Evolutionary conservation across 139 green algal genomes (phyloP).

Genomic region (Tetradesmus obliquus): DNA sequence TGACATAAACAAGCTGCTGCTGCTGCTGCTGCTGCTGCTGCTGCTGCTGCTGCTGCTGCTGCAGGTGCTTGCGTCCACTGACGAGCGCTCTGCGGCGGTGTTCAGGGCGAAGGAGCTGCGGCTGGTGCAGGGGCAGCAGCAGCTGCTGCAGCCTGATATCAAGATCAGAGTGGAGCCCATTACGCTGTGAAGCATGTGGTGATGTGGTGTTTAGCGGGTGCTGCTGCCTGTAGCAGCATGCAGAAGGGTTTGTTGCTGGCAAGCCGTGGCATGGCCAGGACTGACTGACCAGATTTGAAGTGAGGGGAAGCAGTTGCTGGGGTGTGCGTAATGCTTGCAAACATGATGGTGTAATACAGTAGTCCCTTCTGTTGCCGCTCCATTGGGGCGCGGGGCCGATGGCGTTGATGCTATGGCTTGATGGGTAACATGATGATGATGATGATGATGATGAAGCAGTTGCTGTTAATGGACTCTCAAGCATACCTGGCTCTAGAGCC

Average conservation of each 20-base stretch:
- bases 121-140: conserved; percentile 41
- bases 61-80: neutral
- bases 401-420: too few species aligned
- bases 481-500: too few species aligned
- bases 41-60: conserved; percentile 14
- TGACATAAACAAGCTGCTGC: neutral
- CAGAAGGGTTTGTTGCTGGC: neutral
- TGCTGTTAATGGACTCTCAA: too few species aligned
- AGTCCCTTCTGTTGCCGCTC: too few species aligned
- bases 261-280: too few species aligned
- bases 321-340: too few species aligned
- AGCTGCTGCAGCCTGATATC: conserved; percentile 43
- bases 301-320: too few species aligned
- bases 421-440: too few species aligned
- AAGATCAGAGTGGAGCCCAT: conserved; percentile 18
- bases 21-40: neutral
- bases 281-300: too few species aligned
- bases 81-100: neutral
- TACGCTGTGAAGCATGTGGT: neutral
- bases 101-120: conserved; percentile 65
- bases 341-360: too few species aligned
- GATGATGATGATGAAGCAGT: too few species aligned
- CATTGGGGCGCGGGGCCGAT: too few species aligned
- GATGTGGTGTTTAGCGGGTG: neutral
- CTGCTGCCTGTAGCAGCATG: neutral